Evolutionary conservation across 495 filamentous ascomycete species (phyloP), one percentile per base, ranked within the genome.

Genomic region (Podospora pseudocomata): DNA sequence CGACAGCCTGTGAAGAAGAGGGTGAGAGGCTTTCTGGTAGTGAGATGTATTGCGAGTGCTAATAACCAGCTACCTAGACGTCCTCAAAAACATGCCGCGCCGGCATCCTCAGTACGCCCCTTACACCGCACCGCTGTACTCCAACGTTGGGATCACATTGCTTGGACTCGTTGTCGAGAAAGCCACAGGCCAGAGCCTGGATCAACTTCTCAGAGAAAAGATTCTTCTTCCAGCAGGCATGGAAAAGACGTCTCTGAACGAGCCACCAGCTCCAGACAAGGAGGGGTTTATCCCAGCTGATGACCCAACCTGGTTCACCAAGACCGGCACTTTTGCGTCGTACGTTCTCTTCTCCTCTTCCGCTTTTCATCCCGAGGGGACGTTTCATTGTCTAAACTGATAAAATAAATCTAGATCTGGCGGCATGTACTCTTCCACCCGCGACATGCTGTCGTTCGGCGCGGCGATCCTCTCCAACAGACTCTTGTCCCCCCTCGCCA

Each of bases 91-190:
- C 26, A 34, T 63, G 16, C 30, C 32, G 6, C 28, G 5, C 27
- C 61, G 61, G 11, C 61, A 49, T 3, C 61, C 61, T 4, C 61
- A 63, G 19, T 63, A 34, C 19, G 61, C 61, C 6, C 61, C 61
- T 6, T 63, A 32, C 61, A 63, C 61, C 5, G 20, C 30, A 63
- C 61, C 61, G n/a, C 61, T 63, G 3, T 63, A 63, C 20, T 63
- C 61, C 61, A 63, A 49, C 32, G 30, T 63, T 27, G 61, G 61
- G 13, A 63, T 63, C 32, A 34, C 61, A 20, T 32, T 63, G 16
- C 32, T 63, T n/a, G 61, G 18, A 2, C 30, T 63, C 11, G 61
- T 63, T n/a, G 61, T 63, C 1, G 30, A 63, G 32, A 34, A 28
- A 19, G 61, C 61, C 4, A 53, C 61, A 4, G 23, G 23, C 20